Evolutionary conservation across 345 rosid species (phyloP), one percentile per base, ranked within the genome.

Genomic region (Anastatica hierochuntica): DNA sequence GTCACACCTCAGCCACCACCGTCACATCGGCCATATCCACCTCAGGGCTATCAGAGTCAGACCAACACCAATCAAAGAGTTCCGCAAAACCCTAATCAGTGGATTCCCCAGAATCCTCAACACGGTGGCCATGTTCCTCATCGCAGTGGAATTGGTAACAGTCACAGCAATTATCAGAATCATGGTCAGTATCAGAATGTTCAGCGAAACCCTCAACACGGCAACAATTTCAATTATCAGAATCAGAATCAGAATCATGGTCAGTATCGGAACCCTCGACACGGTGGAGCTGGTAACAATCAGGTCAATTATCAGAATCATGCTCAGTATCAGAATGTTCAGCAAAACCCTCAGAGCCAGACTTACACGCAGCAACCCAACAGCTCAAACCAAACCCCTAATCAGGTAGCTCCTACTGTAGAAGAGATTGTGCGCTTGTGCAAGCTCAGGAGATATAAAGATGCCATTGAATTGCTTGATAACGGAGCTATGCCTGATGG

Each of bases 381-480:
- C 50, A 65, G 36, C 56, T 64, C 77, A 16, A 76, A 69, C 5
- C 79, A 76, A 61, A 60, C 19, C 58, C 33, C 75, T 42, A 72
- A 39, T 69, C 77, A 13, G 38, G 18, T 60, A 7, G 57, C 47
- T 47, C 66, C 64, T 47, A 29, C 80, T 0, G 20, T 73, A 35
- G 66, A 19, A 33, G 87, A 78, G 68, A 70, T 80, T 60, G 42
- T 42, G 40, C 60, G 63, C 3, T 49, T 72, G 20, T 85, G 90
- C 57, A 49, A 63, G 34, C 83, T 74, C 31, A 72, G 81, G 27
- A 70, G 76, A 54, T 74, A 69, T n/a, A 80, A 73, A 65, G 90
- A 78, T 30, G 85, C 87, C 1, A 73, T 82, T 14, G 83, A 76
- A 14, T 57, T 80, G 71, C 74, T 82, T 75, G 83, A 72, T 49